phyloP scores from a whole-genome alignment of 1,284 basidiomycete genomes.

The Hymenochaete sp. region DNA sequence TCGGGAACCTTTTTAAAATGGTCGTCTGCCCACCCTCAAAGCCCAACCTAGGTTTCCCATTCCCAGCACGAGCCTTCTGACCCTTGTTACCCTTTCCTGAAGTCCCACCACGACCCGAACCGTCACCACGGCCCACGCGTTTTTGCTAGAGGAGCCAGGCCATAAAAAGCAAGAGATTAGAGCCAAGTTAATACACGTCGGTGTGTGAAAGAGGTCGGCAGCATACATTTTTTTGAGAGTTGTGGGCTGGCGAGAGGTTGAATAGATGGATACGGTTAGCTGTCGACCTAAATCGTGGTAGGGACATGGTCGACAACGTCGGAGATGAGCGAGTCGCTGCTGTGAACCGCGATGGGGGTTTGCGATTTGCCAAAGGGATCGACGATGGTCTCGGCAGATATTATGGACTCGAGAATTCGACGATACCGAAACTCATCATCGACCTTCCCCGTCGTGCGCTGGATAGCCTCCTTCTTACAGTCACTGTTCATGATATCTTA shows the following conservation, averaged over 20 bases:
- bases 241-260: constrained; percentile 14
- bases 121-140: constrained; percentile 89
- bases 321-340: too few species aligned
- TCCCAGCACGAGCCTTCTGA: constrained; percentile 87
- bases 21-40: constrained; percentile 98
- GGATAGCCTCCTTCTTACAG: too few species aligned
- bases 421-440: too few species aligned
- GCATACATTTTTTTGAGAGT: constrained; percentile 17
- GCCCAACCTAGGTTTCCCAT: constrained; percentile 74
- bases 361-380: too few species aligned
- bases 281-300: constrained; percentile 17
- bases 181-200: neutral
- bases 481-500: too few species aligned
- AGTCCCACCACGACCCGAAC: constrained; percentile 85
- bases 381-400: too few species aligned
- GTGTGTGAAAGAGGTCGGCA: too few species aligned
- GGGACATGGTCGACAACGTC: too few species aligned
- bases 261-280: constrained; percentile 16
- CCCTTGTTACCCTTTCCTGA: constrained; percentile 94
- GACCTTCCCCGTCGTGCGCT: too few species aligned
- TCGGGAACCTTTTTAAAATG: constrained; percentile 86
- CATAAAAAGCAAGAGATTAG: constrained; percentile 2
- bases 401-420: too few species aligned
- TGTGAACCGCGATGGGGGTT: too few species aligned
- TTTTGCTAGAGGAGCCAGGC: constrained; percentile 70